phyloP scores from a whole-genome alignment of 495 filamentous ascomycete species.

The Penicillium herquei region DNA sequence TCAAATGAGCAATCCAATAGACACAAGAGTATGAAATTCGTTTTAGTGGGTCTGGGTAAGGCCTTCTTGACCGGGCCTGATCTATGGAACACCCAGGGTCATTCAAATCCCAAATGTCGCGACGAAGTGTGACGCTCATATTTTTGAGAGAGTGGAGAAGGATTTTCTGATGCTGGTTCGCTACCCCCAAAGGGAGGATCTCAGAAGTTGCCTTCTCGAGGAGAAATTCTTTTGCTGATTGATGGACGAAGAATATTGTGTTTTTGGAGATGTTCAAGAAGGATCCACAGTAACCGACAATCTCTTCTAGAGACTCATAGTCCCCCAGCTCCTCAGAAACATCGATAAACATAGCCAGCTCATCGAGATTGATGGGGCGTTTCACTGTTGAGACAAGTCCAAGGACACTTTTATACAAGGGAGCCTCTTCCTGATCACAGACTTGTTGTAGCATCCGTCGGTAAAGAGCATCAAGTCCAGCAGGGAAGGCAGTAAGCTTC shows the following conservation, averaged over 20 bases:
- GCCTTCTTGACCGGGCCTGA: neutral
- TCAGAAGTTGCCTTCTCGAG: conserved; percentile 2
- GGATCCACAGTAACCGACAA: conserved; percentile 17
- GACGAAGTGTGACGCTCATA: conserved; percentile 12
- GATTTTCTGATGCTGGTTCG: conserved; percentile 23
- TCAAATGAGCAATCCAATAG: conserved; percentile 3
- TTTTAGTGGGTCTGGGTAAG: neutral
- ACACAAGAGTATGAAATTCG: conserved; percentile 1
- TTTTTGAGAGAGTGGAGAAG: conserved; percentile 23
- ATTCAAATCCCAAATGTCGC: conserved; percentile 20
- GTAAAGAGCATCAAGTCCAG: conserved; percentile 12
- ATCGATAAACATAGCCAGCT: conserved; percentile 20
- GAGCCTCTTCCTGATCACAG: conserved; percentile 2
- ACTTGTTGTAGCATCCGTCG: conserved; percentile 13
- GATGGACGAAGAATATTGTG: conserved; percentile 38
- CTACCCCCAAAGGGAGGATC: conserved; percentile 18
- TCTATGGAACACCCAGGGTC: neutral
- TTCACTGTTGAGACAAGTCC: conserved; percentile 14
- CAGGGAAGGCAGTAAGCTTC: conserved; percentile 4
- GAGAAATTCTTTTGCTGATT: conserved; percentile 43
- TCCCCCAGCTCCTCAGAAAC: no score
- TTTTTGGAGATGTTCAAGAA: conserved; percentile 19
- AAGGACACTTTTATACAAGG: conserved; percentile 13
- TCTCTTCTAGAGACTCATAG: conserved; percentile 6
- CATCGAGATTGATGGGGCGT: conserved; percentile 23